Percentiles rank a stretch among this genome's conserved stretches.
These are phyloP conservation scores for Colletotrichum melonis DNA, from an alignment of 2,329 filamentous ascomycete genomes.

Conservation along the genomic window DNA sequence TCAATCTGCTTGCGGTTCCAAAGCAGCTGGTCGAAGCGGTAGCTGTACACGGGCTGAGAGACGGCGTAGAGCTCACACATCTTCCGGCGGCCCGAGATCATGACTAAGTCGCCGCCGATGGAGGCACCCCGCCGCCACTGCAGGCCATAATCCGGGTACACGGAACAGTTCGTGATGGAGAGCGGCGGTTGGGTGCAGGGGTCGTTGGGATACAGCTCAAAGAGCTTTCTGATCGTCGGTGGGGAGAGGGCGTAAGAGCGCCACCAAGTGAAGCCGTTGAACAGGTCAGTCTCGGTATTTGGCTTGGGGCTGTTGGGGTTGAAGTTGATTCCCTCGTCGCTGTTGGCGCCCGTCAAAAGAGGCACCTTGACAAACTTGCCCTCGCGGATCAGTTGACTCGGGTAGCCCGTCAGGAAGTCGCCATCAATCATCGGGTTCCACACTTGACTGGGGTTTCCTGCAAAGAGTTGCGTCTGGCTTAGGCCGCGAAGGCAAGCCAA, in stretches of 20 bases:
- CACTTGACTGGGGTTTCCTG: conserved; percentile 48
- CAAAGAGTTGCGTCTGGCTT: conserved; percentile 46
- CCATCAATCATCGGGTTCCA: conserved; percentile 60
- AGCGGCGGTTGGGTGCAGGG: conserved; percentile 59
- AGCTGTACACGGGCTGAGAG: conserved; percentile 54
- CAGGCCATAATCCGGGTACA: conserved; percentile 45
- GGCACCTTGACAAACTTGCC: conserved; percentile 57
- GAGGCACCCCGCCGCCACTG: conserved; percentile 58
- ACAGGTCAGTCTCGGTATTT: conserved; percentile 56
- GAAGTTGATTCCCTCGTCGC: conserved; percentile 59
- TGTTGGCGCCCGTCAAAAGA: conserved; percentile 59
- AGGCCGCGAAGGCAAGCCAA: conserved; percentile 51
- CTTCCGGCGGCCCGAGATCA: conserved; percentile 58
- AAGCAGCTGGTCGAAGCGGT: conserved; percentile 60
- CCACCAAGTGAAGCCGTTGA: conserved; percentile 54
- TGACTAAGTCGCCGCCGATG: conserved; percentile 60
- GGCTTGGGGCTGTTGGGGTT: conserved; percentile 47
- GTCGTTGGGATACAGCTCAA: conserved; percentile 61
- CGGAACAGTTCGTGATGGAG: conserved; percentile 50
- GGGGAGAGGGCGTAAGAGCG: conserved; percentile 58
- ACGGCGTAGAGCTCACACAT: conserved; percentile 55
- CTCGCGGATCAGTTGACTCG: conserved; percentile 55
- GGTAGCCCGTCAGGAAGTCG: conserved; percentile 58
- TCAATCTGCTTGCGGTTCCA: conserved; percentile 53
- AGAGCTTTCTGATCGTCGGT: conserved; percentile 53